phyloP scores from a whole-genome alignment of 2,329 filamentous ascomycete species.

The Hysterium pulicare region DNA sequence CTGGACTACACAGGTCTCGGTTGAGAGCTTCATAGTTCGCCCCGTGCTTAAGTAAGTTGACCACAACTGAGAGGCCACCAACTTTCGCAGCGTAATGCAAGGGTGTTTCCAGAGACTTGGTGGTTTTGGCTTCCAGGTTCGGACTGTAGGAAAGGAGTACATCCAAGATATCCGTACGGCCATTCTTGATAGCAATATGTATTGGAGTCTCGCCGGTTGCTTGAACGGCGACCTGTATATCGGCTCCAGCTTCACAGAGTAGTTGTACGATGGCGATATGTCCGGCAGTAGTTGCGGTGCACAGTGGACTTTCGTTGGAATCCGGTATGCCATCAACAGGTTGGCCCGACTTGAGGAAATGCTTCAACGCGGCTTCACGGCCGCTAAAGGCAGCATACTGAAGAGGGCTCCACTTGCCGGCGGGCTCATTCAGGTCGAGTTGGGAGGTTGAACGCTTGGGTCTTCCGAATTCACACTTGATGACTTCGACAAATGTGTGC shows the following conservation, averaged over 20 bases:
- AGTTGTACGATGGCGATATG: conserved; percentile 22
- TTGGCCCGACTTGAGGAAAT: conserved; percentile 26
- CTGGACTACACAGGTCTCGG: conserved; percentile 19
- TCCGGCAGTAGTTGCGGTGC: conserved; percentile 26
- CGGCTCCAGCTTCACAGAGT: conserved; percentile 26
- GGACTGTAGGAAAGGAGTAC: conserved; percentile 20
- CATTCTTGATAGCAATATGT: conserved; percentile 28
- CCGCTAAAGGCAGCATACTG: conserved; percentile 28
- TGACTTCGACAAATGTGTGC: conserved; percentile 28
- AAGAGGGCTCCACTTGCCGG: conserved; percentile 29
- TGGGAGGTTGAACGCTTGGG: conserved; percentile 9
- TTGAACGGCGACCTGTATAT: conserved; percentile 18
- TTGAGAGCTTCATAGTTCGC: conserved; percentile 25
- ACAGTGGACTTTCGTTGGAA: conserved; percentile 23
- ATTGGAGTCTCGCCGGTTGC: conserved; percentile 26
- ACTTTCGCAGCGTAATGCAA: conserved; percentile 20
- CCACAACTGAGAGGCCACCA: conserved; percentile 19
- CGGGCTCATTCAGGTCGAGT: conserved; percentile 10
- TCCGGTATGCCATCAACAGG: conserved; percentile 22
- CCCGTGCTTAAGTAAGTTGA: conserved; percentile 23
- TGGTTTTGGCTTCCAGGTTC: conserved; percentile 20
- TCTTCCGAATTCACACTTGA: conserved; percentile 28
- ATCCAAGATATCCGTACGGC: conserved; percentile 22
- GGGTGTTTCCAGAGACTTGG: conserved; percentile 23
- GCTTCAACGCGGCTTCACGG: conserved; percentile 29